A percentile compares a stretch with the other conserved stretches of the same genome.
These are phyloP conservation scores for Aspergillus tamarii DNA, from an alignment of 2,329 filamentous ascomycete species.

Conservation along the genomic window DNA sequence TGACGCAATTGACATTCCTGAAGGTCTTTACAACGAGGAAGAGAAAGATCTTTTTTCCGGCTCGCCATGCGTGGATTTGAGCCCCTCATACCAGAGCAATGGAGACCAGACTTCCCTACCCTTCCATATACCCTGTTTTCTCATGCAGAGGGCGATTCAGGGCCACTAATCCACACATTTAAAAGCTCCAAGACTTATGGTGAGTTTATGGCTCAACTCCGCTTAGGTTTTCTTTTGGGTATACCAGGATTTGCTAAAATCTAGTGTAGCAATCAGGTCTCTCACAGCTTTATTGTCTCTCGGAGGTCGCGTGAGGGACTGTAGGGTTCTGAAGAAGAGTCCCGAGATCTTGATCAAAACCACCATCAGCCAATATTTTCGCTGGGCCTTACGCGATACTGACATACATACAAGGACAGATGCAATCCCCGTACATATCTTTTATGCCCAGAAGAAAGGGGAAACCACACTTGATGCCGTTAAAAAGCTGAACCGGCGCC, in stretches of 20 bases:
- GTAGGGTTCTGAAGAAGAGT: conserved; percentile 40
- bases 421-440: conserved; percentile 50
- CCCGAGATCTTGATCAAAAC: conserved; percentile 44
- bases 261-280: conserved; percentile 51
- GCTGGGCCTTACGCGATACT: conserved; percentile 58
- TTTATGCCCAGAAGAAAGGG: conserved; percentile 45
- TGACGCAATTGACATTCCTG: conserved; percentile 43
- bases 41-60: conserved; percentile 57
- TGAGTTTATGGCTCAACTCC: conserved; percentile 26
- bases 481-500: conserved; percentile 45
- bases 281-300: conserved; percentile 55
- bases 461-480: conserved; percentile 48
- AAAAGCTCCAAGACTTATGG: conserved; percentile 50
- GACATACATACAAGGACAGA: conserved; percentile 40
- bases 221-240: not conserved
- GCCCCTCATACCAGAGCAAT: conserved; percentile 56
- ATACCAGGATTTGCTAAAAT: not conserved
- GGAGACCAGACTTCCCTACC: conserved; percentile 58
- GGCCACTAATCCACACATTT: conserved; percentile 51
- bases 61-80: conserved; percentile 60
- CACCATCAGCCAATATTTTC: conserved; percentile 52
- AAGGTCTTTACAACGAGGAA: conserved; percentile 53
- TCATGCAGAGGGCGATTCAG: conserved; percentile 32
- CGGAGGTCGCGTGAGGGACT: conserved; percentile 56
- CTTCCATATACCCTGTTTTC: conserved; percentile 59